Evolutionary conservation across 306 rosid genomes (phyloP), one percentile per base, ranked within the genome.

Genomic region (peach (Prunus persica)): DNA sequence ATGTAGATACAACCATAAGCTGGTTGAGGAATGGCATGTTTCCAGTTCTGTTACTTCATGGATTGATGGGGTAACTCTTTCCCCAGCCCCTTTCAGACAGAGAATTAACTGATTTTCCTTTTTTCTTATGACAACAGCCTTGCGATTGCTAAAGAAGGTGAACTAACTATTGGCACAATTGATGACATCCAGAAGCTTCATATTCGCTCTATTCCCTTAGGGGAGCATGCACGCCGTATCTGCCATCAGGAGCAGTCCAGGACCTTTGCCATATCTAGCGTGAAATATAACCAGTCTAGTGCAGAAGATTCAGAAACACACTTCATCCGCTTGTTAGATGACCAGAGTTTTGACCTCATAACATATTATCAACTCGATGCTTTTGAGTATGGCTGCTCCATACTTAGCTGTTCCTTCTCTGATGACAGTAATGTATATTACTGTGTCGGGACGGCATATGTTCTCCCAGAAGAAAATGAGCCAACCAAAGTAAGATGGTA

Each of bases 131-230:
- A 5, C 62, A 55, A 86, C 93, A 96, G 99, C 84, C 91, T 96
- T 81, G 99, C 99, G 4, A 96, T 96, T 64, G 98, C 99, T 61
- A 91, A 96, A 80, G 99, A 96, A 84, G 99, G 99, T 47, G 98
- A 96, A 73, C 99, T 96, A 61, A 92, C 99, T 43, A 92, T 96
- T 64, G 99, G 99, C 76, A 96, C 97, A 85, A 96, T 96, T 69
- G 99, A 95, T 77, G 97, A 95, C 83, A 96, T 96, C 78, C 99
- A 92, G 85, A 96, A 96, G 84, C 99, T 96, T 75, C 99, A 96
- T 79, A 96, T 96, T 71, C 98, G 99, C 69, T 84, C 99, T 73
- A 91, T 96, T 67, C 98, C 96, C 20, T 85, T 96, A 24, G 98
- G 98, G 72, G 99, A 92, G 86, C 99, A 95, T 46, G 93, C 97